Evolutionary conservation across 2,329 filamentous ascomycete genomes (phyloP).

Genomic region (Aspergillus carbonarius): DNA sequence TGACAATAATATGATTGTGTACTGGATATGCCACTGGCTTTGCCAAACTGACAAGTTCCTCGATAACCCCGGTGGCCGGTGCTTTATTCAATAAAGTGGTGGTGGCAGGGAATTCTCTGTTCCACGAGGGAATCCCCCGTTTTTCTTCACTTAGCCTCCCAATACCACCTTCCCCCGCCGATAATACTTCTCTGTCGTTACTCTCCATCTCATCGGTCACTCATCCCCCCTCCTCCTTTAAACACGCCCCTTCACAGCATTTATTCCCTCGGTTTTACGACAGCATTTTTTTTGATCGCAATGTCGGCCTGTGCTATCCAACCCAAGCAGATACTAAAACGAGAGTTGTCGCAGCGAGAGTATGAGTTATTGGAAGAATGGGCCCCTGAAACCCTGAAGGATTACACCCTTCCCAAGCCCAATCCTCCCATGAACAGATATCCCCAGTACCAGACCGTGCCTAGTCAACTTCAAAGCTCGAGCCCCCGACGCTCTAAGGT

Average conservation of each 20-base stretch:
- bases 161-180: neutral
- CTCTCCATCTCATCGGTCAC: neutral
- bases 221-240: neutral
- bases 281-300: neutral
- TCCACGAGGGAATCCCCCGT: neutral
- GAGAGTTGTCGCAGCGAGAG: constrained; percentile 12
- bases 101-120: neutral
- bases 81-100: neutral
- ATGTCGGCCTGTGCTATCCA: constrained; percentile 1
- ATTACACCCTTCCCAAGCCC: constrained; percentile 1
- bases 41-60: too few relatives aligned
- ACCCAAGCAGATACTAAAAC: constrained; percentile 13
- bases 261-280: too few relatives aligned
- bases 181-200: too few relatives aligned
- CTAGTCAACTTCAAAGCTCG: neutral
- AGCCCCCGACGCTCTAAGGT: neutral
- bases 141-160: neutral
- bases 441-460: neutral
- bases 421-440: neutral
- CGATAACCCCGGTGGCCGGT: neutral
- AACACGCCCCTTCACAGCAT: too few relatives aligned
- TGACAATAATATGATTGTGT: neutral
- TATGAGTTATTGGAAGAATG: constrained; percentile 16
- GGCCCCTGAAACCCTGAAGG: constrained; percentile 12
- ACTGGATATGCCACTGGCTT: neutral